A percentile compares a stretch with the other conserved stretches of the same genome.
phyloP scores from a whole-genome alignment of 2,329 filamentous ascomycete genomes.

The Botrytis elliptica region DNA sequence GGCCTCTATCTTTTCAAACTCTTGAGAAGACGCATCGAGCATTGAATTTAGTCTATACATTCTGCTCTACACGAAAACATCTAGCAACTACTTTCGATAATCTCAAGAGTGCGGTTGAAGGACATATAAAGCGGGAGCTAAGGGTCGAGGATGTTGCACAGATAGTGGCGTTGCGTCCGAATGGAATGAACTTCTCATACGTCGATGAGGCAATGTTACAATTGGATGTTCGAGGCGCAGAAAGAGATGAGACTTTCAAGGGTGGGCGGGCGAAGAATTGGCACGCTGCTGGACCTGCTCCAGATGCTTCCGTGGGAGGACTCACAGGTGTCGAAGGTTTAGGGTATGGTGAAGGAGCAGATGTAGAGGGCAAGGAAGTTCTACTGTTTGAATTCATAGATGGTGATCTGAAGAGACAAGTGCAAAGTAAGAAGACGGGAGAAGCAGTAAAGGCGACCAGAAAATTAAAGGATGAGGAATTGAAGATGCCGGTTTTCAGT shows the following conservation, averaged over 20 bases:
- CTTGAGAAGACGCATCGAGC: slow-evolving; percentile 78
- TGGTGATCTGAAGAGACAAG: slow-evolving; percentile 82
- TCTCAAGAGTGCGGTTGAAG: slow-evolving; percentile 80
- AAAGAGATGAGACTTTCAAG: slow-evolving; percentile 63
- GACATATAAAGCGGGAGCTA: slow-evolving; percentile 71
- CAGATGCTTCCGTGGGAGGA: slow-evolving; percentile 58
- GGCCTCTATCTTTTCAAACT: slow-evolving; percentile 72
- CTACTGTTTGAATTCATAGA: slow-evolving; percentile 91
- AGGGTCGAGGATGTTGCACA: slow-evolving; percentile 76
- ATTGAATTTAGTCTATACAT: slow-evolving; percentile 90
- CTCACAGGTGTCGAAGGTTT: slow-evolving; percentile 51
- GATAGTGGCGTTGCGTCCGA: slow-evolving; percentile 74
- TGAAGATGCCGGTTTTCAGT: slow-evolving; percentile 90
- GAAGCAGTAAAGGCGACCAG: slow-evolving; percentile 66
- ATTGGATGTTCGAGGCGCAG: slow-evolving; percentile 70
- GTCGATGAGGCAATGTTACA: slow-evolving; percentile 82
- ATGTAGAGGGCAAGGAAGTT: slow-evolving; percentile 59
- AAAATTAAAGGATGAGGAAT: slow-evolving; percentile 70
- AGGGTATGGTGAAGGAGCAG: slow-evolving; percentile 35
- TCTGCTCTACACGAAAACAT: slow-evolving; percentile 90
- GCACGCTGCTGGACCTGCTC: slow-evolving; percentile 49
- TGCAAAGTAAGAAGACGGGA: slow-evolving; percentile 68
- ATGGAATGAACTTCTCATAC: slow-evolving; percentile 78
- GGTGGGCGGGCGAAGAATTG: slow-evolving; percentile 53
- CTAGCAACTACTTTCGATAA: slow-evolving; percentile 89